Evolutionary conservation across 139 green algal species (phyloP), one percentile per base, ranked within the genome.

Genomic region (Closterium sp.): DNA sequence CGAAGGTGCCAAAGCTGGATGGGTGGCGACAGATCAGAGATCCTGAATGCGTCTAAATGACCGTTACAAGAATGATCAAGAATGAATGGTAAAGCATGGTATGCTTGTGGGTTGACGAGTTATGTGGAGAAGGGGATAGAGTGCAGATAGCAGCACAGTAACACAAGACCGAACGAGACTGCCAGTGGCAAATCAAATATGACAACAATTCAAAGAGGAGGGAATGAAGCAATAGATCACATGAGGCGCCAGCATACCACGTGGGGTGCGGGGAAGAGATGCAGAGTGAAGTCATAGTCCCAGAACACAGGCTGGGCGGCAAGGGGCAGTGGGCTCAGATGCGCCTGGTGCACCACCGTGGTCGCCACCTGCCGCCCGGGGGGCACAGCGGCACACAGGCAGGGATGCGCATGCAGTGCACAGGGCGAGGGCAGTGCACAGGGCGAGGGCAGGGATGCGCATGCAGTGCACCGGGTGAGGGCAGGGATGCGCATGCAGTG

Each of bases 261-360:
- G 73, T 98, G 94, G 0, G 97, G 97, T 87, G 97, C 91, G 24
- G 97, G 97, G 94, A 98, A 99, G 21, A 98, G 95, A 1, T 89
- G 93, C 93, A 99, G 93, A 0, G 97, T 96, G 62, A 97, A 95
- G 95, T 99, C 97, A 79, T 96, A 93, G 92, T 98, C 90, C 96
- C 96, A 98, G 91, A 96, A 96, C 24, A 98, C 92, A 0, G 97
- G 97, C 95, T 98, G 97, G 21, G 92, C 93, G 31, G 96, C 95
- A 62, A 99, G 93, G 0, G 97, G 97, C 86, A 99, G 93, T 0
- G 97, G 97, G 91, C 96, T 97, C 91, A 99, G 96, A 95, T 98
- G 97, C 17, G 89, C 94, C 94, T 99, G 97, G 96, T 99, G 97
- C 93, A 99, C 95, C 85, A 99, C 89, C 42, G 97, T 99, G 34